Conservation (phyloP, 148 eudicot species). For the Dianthus caryophyllus region DNA sequence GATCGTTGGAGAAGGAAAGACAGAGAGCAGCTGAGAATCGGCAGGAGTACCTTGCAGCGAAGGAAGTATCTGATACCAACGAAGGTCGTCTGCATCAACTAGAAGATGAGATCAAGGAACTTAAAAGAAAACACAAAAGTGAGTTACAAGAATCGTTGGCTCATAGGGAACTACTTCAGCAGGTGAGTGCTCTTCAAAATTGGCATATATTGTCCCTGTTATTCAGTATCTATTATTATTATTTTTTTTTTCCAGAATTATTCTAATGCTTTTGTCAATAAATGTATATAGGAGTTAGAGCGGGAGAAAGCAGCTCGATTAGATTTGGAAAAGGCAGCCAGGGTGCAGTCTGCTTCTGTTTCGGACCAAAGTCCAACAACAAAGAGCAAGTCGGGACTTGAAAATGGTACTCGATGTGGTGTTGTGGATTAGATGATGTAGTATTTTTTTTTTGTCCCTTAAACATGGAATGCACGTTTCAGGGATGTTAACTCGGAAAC, state of each 20-base stretch:
- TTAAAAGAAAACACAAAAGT: slow-evolving; percentile 77
- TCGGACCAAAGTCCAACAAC: slow-evolving; percentile 51
- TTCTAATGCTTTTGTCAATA: background rate
- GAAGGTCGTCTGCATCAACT: slow-evolving; percentile 81
- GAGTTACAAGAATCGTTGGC: slow-evolving; percentile 76
- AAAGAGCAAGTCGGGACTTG: slow-evolving; percentile 52
- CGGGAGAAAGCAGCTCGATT: slow-evolving; percentile 73
- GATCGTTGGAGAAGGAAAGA: slow-evolving; percentile 94
- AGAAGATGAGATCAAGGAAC: slow-evolving; percentile 75
- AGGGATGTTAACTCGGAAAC: slow-evolving; percentile 74
- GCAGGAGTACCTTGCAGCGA: slow-evolving; percentile 88
- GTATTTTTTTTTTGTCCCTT: background rate
- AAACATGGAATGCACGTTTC: slow-evolving; percentile 21
- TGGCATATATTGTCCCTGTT: slow-evolving; percentile 12
- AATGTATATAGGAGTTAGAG: slow-evolving; percentile 58
- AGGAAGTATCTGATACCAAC: slow-evolving; percentile 85
- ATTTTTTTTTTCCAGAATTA: background rate
- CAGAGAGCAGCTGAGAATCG: slow-evolving; percentile 91
- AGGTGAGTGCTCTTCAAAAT: slow-evolving; percentile 41
- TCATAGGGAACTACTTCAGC: slow-evolving; percentile 76
- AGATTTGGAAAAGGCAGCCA: slow-evolving; percentile 74
- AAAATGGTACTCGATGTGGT: slow-evolving; percentile 51
- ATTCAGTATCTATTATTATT: background rate
- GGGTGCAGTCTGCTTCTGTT: slow-evolving; percentile 42
- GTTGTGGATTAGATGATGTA: background rate